Base-by-base conservation (phyloP, 2,329 filamentous ascomycete genomes). In the Colletotrichum neosansevieriae region DNA sequence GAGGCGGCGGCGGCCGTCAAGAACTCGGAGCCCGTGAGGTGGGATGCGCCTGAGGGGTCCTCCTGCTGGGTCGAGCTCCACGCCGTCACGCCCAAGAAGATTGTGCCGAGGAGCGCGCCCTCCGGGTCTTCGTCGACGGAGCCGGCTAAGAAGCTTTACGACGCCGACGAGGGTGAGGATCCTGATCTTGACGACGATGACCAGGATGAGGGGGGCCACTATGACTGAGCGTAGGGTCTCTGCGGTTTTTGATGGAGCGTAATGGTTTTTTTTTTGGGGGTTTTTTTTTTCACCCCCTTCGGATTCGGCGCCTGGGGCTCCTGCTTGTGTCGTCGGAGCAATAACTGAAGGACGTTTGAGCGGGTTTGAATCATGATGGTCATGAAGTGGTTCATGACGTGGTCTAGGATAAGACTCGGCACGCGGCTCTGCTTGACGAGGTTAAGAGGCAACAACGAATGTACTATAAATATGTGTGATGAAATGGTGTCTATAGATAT, bases 51-150 rank as follows among this genome's bases (percentile, higher is more conserved):
- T 6, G 78, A 80, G 21, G 79, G 79, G 4, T 71, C 72, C 47
- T 71, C 76, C 10, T 79, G 76, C 60, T 81, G 79, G 79, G 79
- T 81, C 34, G 79, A 81, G 74, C 67, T 72, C 44, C 79, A 81
- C 58, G 69, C 63, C 13, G 74, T 80, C 19, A 72, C 61, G 61
- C 72, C 74, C 4, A 71, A 68, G 42, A 63, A 67, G 38, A 56
- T 74, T 2, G 36, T 72, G 53, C 54, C 50, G 17, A 17, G 56
- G 38, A 42, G 44, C 56, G 17, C 69, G 36, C 47, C 70, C 19
- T 69, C 64, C 6, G 61, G 12, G 12, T 32, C 29, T 3, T 29
- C 29, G 29, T 29, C 29, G 29, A 29, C 29, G 29, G 6, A 53
- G 58, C 61, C 58, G 45, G 51, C 67, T 21, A 61, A 71, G 70